Base-by-base conservation (phyloP, 1,284 basidiomycete genomes). In the Puccinia sorghi region DNA sequence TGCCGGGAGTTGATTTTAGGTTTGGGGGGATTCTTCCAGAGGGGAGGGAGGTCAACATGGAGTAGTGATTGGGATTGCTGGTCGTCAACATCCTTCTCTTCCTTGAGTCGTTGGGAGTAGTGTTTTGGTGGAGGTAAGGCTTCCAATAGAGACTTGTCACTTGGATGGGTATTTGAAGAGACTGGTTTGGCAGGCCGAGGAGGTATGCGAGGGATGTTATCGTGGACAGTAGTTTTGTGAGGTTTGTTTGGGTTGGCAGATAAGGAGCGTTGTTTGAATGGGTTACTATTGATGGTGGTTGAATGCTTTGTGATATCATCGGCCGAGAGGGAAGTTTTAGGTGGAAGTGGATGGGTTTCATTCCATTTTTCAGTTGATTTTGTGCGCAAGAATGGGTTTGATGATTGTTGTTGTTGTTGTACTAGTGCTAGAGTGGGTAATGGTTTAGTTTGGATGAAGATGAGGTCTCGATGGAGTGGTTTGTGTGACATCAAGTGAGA, bases 401-500 rank as follows among this genome's bases (percentile, higher is more conserved):
- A 25, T 25, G 64, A 25, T 48, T n/a, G 73, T 32, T 57, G 27
- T 20, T 63, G 73, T 67, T 76, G 43, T 46, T 46, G 43, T 6
- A 46, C 5, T 43, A 50, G 32, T n/a, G n/a, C n/a, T n/a, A n/a
- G n/a, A 20, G 7, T 41, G 4, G 67, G 73, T n/a, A 76, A 22
- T 20, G 73, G 73, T 56, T 76, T 11, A 13, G 73, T 41, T 57
- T 77, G 74, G 8, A 70, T 22, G 64, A 77, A 77, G 63, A 69
- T 59, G 7, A 77, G 32, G 66, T 77, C 64, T n/a, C 52, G 63
- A 43, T 67, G 50, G 46, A 69, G 39, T 39, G 46, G 20, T 32
- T 46, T 15, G 37, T 20, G 25, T 32, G 6, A 22, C 63, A 43
- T 43, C 48, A 5, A 15, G 39, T 77, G 74, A 27, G 74, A 69